phyloP scores from a whole-genome alignment of 2,329 filamentous ascomycete species.

The Rhytidhysteron rufulum region DNA sequence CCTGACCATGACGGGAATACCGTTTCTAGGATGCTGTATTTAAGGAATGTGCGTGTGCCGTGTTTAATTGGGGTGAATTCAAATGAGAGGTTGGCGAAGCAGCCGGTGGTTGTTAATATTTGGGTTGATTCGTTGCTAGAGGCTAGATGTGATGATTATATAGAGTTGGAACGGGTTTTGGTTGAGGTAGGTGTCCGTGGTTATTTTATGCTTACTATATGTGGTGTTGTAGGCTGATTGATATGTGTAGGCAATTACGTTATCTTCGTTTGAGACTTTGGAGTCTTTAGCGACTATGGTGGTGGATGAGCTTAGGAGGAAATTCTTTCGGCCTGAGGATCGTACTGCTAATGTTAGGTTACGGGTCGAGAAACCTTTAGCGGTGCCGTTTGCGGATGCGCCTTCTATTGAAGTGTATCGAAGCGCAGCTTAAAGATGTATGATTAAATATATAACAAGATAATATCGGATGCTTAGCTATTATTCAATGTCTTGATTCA shows the following conservation, averaged over 20 bases:
- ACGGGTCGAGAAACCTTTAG: conserved; percentile 67
- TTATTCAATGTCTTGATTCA: no score
- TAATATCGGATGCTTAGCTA: no score
- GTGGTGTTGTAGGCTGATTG: no score
- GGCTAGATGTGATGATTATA: conserved; percentile 49
- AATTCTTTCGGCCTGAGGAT: conserved; percentile 32
- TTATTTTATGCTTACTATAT: no score
- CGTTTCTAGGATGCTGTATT: conserved; percentile 38
- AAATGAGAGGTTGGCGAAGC: conserved; percentile 63
- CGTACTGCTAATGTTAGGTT: conserved; percentile 55
- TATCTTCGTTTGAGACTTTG: conserved; percentile 44
- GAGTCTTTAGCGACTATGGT: conserved; percentile 40
- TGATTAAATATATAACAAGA: no score
- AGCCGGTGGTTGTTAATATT: conserved; percentile 61
- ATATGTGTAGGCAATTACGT: conserved; percentile 39
- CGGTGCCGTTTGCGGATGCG: conserved; percentile 68
- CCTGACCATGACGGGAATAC: conserved; percentile 17
- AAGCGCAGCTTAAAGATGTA: no score
- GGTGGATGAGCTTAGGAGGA: conserved; percentile 40
- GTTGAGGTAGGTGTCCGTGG: conserved; percentile 54
- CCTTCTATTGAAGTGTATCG: conserved; percentile 59
- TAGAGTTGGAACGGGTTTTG: conserved; percentile 57
- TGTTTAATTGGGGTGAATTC: conserved; percentile 69
- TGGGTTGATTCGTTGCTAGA: conserved; percentile 54
- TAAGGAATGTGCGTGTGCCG: conserved; percentile 60